Percentiles rank a stretch among this genome's conserved stretches.
Evolutionary conservation across 78 protist genomes (phyloP).

Genomic region (Emiliania huxleyi): DNA sequence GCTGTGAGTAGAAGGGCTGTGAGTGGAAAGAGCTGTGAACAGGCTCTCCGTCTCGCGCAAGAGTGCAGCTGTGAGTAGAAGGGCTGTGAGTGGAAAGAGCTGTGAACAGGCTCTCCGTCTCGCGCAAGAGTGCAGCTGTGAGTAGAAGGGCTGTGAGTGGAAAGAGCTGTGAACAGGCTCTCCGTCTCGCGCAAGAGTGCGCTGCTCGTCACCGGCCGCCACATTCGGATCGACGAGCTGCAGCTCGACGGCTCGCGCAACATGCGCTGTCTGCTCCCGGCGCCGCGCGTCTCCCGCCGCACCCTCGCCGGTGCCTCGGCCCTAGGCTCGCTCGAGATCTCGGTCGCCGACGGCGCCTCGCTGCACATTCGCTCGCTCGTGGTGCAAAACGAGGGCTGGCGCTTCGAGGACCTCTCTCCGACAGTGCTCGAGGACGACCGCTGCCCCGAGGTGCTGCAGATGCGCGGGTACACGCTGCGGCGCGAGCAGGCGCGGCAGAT

Average conservation of each 20-base stretch:
- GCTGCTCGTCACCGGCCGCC: conserved; percentile 1
- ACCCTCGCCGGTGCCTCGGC: too few species aligned
- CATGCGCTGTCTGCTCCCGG: too few species aligned
- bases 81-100: too few species aligned
- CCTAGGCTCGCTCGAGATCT: conserved; percentile 33
- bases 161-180: too few species aligned
- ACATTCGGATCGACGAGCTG: neutral
- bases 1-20: too few species aligned
- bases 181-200: neutral
- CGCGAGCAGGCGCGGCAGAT: neutral
- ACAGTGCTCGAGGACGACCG: neutral
- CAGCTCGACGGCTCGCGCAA: conserved; percentile 41
- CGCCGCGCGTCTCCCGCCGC: too few species aligned
- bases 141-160: too few species aligned
- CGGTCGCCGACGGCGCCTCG: conserved; percentile 4
- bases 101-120: too few species aligned
- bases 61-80: too few species aligned
- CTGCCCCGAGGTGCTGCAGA: neutral
- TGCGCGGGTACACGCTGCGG: conserved; percentile 9
- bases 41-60: too few species aligned
- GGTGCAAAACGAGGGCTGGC: neutral
- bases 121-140: too few species aligned
- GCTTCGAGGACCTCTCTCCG: neutral
- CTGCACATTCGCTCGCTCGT: neutral
- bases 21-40: too few species aligned